These are phyloP conservation scores for Halophytophthora polymorphica DNA, from an alignment of 352 stramenopile genomes.

Conservation along the genomic window DNA sequence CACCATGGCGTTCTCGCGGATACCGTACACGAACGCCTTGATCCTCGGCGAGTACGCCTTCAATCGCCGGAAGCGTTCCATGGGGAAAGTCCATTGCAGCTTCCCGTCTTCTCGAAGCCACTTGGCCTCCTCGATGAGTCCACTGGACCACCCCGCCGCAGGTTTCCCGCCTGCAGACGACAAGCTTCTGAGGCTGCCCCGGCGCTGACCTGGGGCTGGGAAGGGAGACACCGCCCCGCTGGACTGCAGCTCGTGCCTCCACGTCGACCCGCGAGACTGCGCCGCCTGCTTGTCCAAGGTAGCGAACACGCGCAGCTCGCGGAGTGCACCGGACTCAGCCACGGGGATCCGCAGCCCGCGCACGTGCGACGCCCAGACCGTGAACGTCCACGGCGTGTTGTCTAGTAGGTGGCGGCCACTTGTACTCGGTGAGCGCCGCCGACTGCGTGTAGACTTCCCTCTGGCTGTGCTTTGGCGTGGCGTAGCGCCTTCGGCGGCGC, in stretches of 20 bases:
- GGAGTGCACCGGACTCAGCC: conserved; percentile 25
- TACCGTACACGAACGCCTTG: conserved; percentile 73
- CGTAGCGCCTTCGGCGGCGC: conserved; percentile 12
- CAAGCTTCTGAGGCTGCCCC: neutral
- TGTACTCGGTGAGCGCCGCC: neutral
- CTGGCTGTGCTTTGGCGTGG: conserved; percentile 3
- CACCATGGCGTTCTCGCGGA: conserved; percentile 22
- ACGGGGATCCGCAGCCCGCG: conserved; percentile 49
- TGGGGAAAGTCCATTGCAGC: conserved; percentile 57
- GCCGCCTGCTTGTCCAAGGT: conserved; percentile 46
- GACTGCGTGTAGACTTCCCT: conserved; percentile 6
- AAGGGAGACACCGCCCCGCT: conserved; percentile 1
- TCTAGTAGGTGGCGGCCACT: conserved; percentile 30
- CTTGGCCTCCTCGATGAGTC: conserved; percentile 50
- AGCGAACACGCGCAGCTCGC: conserved; percentile 57
- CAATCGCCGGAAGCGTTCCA: conserved; percentile 56
- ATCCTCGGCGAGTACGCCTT: conserved; percentile 65
- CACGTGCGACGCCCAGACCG: conserved; percentile 34
- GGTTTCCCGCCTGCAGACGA: neutral
- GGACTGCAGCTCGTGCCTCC: conserved; percentile 42
- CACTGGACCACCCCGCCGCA: conserved; percentile 25
- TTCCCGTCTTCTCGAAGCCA: conserved; percentile 46
- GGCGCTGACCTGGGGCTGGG: neutral
- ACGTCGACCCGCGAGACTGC: conserved; percentile 47
- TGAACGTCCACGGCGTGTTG: conserved; percentile 46